Evolutionary conservation across 495 filamentous ascomycete genomes (phyloP), one percentile per base, ranked within the genome.

Genomic region (Niebla homalea): DNA sequence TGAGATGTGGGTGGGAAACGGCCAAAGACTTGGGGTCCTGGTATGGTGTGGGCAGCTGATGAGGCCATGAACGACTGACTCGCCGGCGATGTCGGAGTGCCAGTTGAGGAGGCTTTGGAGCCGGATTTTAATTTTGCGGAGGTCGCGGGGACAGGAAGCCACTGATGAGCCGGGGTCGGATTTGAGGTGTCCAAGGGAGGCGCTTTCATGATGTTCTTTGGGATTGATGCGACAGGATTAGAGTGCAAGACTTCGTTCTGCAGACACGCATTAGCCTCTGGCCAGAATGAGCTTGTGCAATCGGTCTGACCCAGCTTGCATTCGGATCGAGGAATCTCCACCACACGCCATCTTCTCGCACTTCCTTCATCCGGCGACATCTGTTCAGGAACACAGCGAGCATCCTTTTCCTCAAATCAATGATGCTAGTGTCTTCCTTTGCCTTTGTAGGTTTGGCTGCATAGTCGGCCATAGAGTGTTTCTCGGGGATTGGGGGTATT

Each of bases 241-340:
- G 90, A 88, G 62, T 88, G 80, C 10, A 97, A 64, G 3, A 98
- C 89, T 66, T 97, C 92, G 60, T 74, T 92, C 89, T 96, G 57
- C 11, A 37, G 19, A 43, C 46, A 64, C 14, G 64, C 37, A 15
- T 66, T 20, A 48, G 21, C 38, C 19, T 21, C 2, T 16, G 14
- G n/a, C 22, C n/a, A n/a, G 7, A 16, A 14, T 2, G 26, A 36
- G 21, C 4, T 4, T 19, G 11, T 19, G 21, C 11, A 23, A 8
- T 18, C n/a, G 4, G 25, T 67, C 74, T 36, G 76, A 96, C 89
- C 92, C 92, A 98, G 81, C 92, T 98, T 18, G 89, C 87, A 64
- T 98, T 96, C 4, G 92, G 90, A 60, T 98, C 92, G 11, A 98
- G 71, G 60, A 98, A 98, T 53, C 87, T 84, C 87, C 90, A 94